Base-by-base conservation (phyloP, 2,329 filamentous ascomycete genomes). In the Trichoderma oligosporum region DNA sequence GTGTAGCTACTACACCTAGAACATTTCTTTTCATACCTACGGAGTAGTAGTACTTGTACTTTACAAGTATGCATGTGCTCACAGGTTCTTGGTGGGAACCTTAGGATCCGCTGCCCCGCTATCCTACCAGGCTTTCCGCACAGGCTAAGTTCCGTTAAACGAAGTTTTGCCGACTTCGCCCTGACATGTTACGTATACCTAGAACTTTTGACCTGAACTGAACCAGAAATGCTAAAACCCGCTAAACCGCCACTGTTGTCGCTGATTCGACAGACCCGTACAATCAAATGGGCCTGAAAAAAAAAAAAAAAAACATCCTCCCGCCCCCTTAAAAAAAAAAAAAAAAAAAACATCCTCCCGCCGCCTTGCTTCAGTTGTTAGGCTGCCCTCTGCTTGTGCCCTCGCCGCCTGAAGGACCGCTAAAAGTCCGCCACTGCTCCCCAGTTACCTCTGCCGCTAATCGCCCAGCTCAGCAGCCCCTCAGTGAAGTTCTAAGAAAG, bases 141-240 rank as follows among this genome's bases (percentile, higher is more conserved):
- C 29, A 22, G 45, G 45, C 39, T 45, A 24, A 39, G 27, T 33
- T 24, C 31, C 47, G 55, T 60, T 60, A 60, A 55, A 38, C 58
- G 58, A 42, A 24, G 58, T 60, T 60, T 45, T 44, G 58, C 58
- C 58, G 58, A 33, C 25, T 14, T 44, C 22, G 47, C 36, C 48
- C 47, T 45, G 29, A 42, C 51, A 36, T 29, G 46, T 49, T n/a
- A n/a, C 12, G n/a, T n/a, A n/a, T n/a, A n/a, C n/a, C n/a, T n/a
- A n/a, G n/a, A n/a, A n/a, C n/a, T n/a, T n/a, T n/a, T n/a, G n/a
- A n/a, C n/a, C n/a, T n/a, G n/a, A n/a, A n/a, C n/a, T n/a, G n/a
- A n/a, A n/a, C n/a, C n/a, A n/a, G n/a, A n/a, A n/a, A n/a, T n/a
- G n/a, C n/a, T n/a, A n/a, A 20, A 27, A 16, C 44, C 45, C 29